Percentiles rank a stretch among this genome's conserved stretches.
Evolutionary conservation across 176 grass and related monocot genomes (phyloP).

Genomic region (Oryza meridionalis): DNA sequence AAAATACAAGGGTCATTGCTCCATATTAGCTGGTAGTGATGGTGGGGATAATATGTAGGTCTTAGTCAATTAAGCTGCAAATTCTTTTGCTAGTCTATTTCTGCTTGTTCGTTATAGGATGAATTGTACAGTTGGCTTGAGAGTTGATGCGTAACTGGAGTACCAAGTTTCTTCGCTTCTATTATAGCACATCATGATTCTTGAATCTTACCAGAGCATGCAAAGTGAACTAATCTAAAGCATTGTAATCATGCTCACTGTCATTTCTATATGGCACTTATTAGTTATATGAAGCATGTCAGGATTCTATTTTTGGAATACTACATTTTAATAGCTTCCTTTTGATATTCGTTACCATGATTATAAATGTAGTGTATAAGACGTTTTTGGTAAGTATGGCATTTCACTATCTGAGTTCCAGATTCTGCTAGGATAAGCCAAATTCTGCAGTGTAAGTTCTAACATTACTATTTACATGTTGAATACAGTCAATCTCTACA

Average conservation of each 20-base stretch:
- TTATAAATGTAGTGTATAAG: background rate
- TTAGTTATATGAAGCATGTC: conserved; percentile 12
- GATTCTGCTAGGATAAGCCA: background rate
- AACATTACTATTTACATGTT: conserved; percentile 42
- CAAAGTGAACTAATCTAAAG: too few species aligned
- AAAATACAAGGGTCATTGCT: background rate
- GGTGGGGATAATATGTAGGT: background rate
- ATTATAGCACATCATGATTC: background rate
- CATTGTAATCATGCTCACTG: too few species aligned
- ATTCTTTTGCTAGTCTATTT: background rate
- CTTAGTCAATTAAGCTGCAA: background rate
- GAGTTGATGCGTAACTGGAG: background rate
- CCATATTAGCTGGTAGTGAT: background rate
- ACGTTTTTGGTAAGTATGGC: background rate
- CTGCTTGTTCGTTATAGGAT: background rate
- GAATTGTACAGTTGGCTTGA: background rate
- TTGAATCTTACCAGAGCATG: too few species aligned
- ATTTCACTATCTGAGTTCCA: background rate
- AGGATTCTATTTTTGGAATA: background rate
- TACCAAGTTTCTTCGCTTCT: background rate
- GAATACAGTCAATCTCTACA: conserved; percentile 77
- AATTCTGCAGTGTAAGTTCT: conserved; percentile 41
- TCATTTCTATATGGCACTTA: background rate
- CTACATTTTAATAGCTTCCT: background rate
- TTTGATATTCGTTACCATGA: background rate